phyloP scores from a whole-genome alignment of 2,329 filamentous ascomycete genomes.

The Colletotrichum godetiae region DNA sequence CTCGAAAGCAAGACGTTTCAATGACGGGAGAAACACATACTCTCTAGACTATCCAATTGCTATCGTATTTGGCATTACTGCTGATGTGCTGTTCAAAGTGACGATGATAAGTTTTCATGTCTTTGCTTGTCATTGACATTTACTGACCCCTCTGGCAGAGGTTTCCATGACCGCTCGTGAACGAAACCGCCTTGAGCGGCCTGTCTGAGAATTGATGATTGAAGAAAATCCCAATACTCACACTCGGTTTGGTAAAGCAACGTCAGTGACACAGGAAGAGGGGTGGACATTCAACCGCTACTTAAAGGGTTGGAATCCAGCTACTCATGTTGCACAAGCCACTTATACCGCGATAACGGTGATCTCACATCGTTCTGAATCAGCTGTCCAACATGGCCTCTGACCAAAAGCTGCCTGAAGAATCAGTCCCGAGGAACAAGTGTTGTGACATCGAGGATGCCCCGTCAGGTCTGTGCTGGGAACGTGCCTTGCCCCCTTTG shows the following conservation, averaged over 20 bases:
- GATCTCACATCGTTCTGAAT: neutral
- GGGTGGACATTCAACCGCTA: neutral
- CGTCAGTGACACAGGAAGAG: neutral
- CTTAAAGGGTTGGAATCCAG: neutral
- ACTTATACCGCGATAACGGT: neutral
- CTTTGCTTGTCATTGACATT: neutral
- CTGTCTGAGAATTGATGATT: neutral
- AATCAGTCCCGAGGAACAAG: neutral
- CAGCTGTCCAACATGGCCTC: neutral
- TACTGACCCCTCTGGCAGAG: neutral
- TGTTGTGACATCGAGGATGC: neutral
- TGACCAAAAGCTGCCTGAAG: neutral
- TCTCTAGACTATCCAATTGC: too few relatives aligned
- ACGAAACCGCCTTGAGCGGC: neutral
- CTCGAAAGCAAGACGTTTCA: neutral
- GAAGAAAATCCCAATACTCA: neutral
- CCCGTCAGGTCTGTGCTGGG: neutral
- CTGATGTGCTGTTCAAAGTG: neutral
- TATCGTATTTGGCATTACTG: too few relatives aligned
- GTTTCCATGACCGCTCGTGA: neutral
- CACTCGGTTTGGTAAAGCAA: neutral
- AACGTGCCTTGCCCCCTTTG: neutral
- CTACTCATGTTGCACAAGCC: neutral
- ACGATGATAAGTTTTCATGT: neutral
- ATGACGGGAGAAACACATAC: neutral